A percentile compares a stretch with the other conserved stretches of the same genome.
phyloP scores from a whole-genome alignment of 352 stramenopile species.

The Pythium guiyangense region DNA sequence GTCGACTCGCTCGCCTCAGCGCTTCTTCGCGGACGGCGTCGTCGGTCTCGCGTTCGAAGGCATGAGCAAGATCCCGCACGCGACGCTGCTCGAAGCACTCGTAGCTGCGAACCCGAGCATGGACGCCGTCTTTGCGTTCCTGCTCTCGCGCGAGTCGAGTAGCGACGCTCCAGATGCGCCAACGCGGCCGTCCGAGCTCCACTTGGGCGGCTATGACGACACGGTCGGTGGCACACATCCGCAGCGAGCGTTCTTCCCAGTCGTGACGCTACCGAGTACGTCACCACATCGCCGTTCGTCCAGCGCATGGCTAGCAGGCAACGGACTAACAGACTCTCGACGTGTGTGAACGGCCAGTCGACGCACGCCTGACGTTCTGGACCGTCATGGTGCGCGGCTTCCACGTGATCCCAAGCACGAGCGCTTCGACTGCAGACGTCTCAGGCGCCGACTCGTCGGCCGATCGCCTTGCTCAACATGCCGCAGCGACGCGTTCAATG shows the following conservation, averaged over 20 bases:
- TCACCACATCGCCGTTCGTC: not conserved
- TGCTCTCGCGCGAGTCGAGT: slow-evolving; percentile 26
- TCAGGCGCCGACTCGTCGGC: not conserved
- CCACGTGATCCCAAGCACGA: slow-evolving; percentile 17
- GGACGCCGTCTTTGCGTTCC: too few species aligned
- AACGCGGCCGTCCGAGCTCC: slow-evolving; percentile 30
- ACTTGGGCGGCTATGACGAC: slow-evolving; percentile 46
- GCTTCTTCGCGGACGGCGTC: slow-evolving; percentile 50
- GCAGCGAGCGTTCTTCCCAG: slow-evolving; percentile 33
- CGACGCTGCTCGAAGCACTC: slow-evolving; percentile 35
- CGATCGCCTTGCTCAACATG: not conserved
- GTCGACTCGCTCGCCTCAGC: slow-evolving; percentile 13
- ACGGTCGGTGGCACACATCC: slow-evolving; percentile 22
- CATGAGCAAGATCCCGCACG: slow-evolving; percentile 44
- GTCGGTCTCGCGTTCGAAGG: slow-evolving; percentile 43
- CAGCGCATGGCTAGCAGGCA: too few species aligned
- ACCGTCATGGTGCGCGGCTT: slow-evolving; percentile 39
- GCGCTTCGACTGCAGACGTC: not conserved
- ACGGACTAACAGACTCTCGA: not conserved
- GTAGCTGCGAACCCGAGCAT: slow-evolving; percentile 19
- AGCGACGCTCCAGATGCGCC: too few species aligned
- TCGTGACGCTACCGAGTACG: slow-evolving; percentile 30
- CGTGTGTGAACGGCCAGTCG: slow-evolving; percentile 5
- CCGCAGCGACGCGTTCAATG: not conserved
- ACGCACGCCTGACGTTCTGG: slow-evolving; percentile 43